A percentile compares a stretch with the other conserved stretches of the same genome.
Conservation (phyloP, 192 early-diverging fungal genomes). For the Dissophora globulifera region DNA sequence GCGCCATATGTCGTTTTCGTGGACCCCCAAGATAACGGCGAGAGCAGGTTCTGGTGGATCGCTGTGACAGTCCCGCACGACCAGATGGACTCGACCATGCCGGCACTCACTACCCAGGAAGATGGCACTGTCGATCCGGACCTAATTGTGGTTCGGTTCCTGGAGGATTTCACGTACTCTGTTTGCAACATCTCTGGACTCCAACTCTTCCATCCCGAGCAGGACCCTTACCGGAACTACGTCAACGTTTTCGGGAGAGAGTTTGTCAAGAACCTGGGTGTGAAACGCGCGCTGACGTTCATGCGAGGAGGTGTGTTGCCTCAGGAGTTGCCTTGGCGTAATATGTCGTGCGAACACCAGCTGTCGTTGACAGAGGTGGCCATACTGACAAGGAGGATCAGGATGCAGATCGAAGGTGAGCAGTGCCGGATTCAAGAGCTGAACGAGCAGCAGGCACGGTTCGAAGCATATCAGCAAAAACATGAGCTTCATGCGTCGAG, state of each 20-base stretch:
- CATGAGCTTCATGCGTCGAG: too few relatives aligned
- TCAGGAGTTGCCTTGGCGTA: slow-evolving; percentile 8
- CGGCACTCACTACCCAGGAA: not conserved
- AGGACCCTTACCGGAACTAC: slow-evolving; percentile 9
- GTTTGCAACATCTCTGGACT: slow-evolving; percentile 19
- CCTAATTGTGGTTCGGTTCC: slow-evolving; percentile 21
- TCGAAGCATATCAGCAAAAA: not conserved
- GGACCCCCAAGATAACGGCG: slow-evolving; percentile 8
- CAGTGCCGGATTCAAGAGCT: not conserved
- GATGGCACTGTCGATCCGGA: slow-evolving; percentile 9
- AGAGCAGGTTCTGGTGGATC: slow-evolving; percentile 18
- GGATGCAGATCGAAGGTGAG: not conserved
- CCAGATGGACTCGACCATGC: slow-evolving; percentile 24
- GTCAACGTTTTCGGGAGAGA: not conserved
- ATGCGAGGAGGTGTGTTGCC: not conserved
- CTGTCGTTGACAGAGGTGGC: slow-evolving; percentile 6
- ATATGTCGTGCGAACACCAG: slow-evolving; percentile 10
- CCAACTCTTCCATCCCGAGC: slow-evolving; percentile 12
- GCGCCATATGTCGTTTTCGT: slow-evolving; percentile 40
- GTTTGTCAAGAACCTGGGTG: slow-evolving; percentile 7
- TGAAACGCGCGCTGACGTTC: slow-evolving; percentile 17
- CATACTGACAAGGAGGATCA: not conserved
- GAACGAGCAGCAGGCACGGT: not conserved
- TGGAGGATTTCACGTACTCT: slow-evolving; percentile 18
- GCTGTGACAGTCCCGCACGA: slow-evolving; percentile 26